phyloP scores from a whole-genome alignment of 352 stramenopile species.

The Phytophthora rubi region DNA sequence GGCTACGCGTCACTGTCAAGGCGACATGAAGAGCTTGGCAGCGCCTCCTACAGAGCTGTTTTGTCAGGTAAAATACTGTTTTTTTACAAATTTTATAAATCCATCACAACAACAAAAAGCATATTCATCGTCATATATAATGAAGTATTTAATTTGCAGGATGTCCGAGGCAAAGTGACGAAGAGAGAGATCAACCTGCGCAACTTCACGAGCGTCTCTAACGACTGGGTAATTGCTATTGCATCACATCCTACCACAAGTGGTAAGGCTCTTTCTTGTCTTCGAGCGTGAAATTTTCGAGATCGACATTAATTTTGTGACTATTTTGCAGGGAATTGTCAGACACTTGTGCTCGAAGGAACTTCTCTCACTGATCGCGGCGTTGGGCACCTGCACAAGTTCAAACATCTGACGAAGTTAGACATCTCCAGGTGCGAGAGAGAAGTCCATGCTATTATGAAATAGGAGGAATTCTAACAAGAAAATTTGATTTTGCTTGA shows the following conservation, averaged over 20 bases:
- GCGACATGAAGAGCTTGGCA: conserved; percentile 27
- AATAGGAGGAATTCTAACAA: background rate
- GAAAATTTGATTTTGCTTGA: background rate
- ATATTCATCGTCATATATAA: background rate
- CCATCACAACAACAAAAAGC: background rate
- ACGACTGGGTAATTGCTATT: conserved; percentile 43
- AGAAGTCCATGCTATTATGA: too few relatives aligned
- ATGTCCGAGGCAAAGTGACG: conserved; percentile 31
- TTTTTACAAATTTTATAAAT: background rate
- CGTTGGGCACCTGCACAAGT: conserved; percentile 26
- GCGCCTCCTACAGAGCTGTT: conserved; percentile 36
- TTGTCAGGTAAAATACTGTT: conserved; percentile 40
- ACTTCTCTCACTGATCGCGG: conserved; percentile 40
- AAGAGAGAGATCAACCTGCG: conserved; percentile 37
- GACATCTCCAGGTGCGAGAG: conserved; percentile 37
- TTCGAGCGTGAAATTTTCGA: background rate
- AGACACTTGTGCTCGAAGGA: conserved; percentile 32
- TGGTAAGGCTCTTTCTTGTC: background rate
- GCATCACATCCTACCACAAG: conserved; percentile 20
- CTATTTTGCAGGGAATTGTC: conserved; percentile 9
- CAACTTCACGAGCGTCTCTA: conserved; percentile 32
- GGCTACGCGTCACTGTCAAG: conserved; percentile 31
- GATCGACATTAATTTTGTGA: background rate
- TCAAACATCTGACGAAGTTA: conserved; percentile 40
- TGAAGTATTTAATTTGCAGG: conserved; percentile 15